These are phyloP conservation scores for Dendrobium officinale DNA, from an alignment of 106 monocot species.

Conservation along the genomic window DNA sequence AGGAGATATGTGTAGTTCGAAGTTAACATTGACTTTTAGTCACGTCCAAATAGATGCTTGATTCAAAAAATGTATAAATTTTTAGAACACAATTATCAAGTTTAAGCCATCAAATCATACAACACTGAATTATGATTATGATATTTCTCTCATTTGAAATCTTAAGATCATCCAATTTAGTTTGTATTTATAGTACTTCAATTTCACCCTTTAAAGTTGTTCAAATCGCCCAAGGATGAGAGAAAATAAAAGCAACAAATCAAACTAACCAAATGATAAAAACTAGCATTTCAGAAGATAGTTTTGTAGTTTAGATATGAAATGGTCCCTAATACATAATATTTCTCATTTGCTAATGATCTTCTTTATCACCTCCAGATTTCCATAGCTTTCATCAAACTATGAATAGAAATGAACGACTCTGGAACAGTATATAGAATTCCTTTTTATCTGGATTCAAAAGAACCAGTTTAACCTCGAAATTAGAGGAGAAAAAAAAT, in stretches of 20 bases:
- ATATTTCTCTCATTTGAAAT: background rate
- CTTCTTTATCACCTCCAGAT: background rate
- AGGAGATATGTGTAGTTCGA: background rate
- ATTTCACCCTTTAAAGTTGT: background rate
- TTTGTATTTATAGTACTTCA: background rate
- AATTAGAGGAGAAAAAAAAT: background rate
- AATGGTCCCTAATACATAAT: background rate
- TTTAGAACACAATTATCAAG: background rate
- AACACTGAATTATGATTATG: background rate
- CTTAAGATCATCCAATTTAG: background rate
- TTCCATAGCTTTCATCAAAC: background rate
- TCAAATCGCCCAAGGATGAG: background rate
- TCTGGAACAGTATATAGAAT: background rate
- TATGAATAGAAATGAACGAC: background rate
- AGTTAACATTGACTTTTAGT: background rate
- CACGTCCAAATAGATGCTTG: background rate
- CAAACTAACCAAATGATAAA: background rate
- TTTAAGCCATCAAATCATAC: background rate
- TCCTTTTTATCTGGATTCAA: background rate
- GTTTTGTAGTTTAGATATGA: background rate
- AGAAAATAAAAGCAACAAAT: background rate
- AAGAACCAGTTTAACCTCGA: background rate
- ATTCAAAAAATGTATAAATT: no score
- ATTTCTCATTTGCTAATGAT: background rate
- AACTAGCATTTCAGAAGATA: background rate